Evolutionary conservation across 495 filamentous ascomycete species (phyloP).

Genomic region (Margaritispora aquatica): DNA sequence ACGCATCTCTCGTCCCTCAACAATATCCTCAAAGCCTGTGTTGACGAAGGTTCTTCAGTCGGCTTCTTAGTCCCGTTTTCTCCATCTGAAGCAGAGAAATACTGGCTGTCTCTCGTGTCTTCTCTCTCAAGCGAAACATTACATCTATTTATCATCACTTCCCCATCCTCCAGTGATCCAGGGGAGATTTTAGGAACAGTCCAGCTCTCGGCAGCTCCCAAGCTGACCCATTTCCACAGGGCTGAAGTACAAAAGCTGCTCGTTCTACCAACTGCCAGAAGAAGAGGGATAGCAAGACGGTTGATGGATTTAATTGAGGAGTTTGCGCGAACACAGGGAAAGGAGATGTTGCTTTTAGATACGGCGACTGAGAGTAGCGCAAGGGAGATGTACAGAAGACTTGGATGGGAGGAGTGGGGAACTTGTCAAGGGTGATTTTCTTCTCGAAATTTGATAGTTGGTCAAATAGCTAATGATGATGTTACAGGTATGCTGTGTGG

Average conservation of each 20-base stretch:
- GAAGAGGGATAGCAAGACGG: not conserved
- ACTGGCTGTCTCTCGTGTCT: not conserved
- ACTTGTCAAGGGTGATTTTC: constrained; percentile 3
- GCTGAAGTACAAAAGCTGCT: constrained; percentile 5
- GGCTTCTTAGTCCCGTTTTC: constrained; percentile 5
- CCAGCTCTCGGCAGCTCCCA: not conserved
- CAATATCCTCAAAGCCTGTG: constrained; percentile 5
- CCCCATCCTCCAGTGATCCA: not conserved
- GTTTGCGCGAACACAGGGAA: constrained; percentile 4
- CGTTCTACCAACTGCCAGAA: not conserved
- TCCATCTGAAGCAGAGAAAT: not conserved
- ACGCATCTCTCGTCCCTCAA: not conserved
- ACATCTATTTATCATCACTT: constrained; percentile 6
- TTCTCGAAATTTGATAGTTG: not conserved
- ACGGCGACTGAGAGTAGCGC: constrained; percentile 3
- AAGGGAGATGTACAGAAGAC: not conserved
- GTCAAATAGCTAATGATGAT: not conserved
- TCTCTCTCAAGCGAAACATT: not conserved
- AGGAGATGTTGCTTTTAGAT: constrained; percentile 1
- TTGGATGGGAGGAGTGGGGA: constrained; percentile 9
- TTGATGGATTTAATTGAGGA: constrained; percentile 9
- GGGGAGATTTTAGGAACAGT: not conserved
- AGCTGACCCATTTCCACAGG: constrained; percentile 1
- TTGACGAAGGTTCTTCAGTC: constrained; percentile 8
- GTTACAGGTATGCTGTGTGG: not conserved